Evolutionary conservation across 2,329 filamentous ascomycete species (phyloP).

Genomic region (Ploettnerulaceae sp.): DNA sequence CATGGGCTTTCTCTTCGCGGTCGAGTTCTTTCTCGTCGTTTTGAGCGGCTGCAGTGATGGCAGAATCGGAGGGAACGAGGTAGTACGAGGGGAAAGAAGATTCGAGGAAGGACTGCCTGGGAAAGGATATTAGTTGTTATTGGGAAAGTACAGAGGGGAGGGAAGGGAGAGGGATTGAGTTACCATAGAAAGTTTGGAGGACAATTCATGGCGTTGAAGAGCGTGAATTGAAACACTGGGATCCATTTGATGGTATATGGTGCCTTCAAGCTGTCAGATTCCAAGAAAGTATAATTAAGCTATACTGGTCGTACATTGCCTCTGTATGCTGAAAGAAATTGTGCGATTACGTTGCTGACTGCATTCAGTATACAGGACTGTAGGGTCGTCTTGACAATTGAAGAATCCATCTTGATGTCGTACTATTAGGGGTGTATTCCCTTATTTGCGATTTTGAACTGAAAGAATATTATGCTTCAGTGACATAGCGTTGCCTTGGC

Average conservation of each 20-base stretch:
- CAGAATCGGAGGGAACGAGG: constrained; percentile 39
- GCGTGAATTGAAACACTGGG: constrained; percentile 69
- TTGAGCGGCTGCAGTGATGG: constrained; percentile 38
- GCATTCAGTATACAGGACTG: constrained; percentile 63
- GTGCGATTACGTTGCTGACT: constrained; percentile 68
- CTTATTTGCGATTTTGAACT: no score
- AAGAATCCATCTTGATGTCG: constrained; percentile 36
- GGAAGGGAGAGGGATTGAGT: background rate
- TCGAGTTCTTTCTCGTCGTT: constrained; percentile 40
- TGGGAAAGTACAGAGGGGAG: background rate
- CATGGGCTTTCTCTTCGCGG: constrained; percentile 40
- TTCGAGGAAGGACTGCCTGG: constrained; percentile 74
- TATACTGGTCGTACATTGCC: constrained; percentile 43
- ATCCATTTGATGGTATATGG: constrained; percentile 59
- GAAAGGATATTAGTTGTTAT: constrained; percentile 18
- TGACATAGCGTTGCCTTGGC: no score
- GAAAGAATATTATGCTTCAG: no score
- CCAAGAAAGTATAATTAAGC: background rate
- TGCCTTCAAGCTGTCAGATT: constrained; percentile 39
- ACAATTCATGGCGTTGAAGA: constrained; percentile 67
- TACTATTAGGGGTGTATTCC: no score
- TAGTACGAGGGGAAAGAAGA: constrained; percentile 62
- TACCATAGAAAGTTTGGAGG: constrained; percentile 83
- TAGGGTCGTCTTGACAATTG: constrained; percentile 55
- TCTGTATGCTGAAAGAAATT: constrained; percentile 60